Base-by-base conservation (phyloP, 2,329 filamentous ascomycete genomes). In the Colletotrichum sojae region DNA sequence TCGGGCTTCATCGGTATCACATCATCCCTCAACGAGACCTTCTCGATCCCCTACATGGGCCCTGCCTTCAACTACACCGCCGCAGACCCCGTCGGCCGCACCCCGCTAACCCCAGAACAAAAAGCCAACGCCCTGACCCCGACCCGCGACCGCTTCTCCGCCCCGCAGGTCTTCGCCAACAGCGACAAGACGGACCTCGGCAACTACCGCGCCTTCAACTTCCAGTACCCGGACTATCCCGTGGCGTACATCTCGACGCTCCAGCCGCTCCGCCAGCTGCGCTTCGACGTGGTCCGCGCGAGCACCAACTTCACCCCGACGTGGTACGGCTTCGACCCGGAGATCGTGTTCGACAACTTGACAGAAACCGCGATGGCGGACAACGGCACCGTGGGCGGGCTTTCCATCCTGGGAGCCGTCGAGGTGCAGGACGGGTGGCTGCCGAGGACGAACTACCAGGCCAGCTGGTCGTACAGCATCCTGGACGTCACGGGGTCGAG, bases 1-100 rank as follows among this genome's bases (percentile, higher is more conserved):
- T 81, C 79, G 4, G 83, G 83, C 4, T 83, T 78, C 69, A 75
- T 84, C 27, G 78, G 81, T n/a, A 78, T 78, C 5, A 79, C 81
- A 27, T 80, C 79, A 4, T 73, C 75, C 9, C 71, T 75, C 0
- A 73, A 75, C 54, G 67, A 60, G 8, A 74, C 63, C 57, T 75
- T 83, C 6, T 78, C 77, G 1, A 72, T 85, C 3, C 82, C 83
- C 0, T 84, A 84, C 70, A 77, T 81, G 60, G 82, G 82, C 0
- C 71, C 82, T 0, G 77, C 75, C 0, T 80, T 79, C 2, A 80
- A 79, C 6, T 73, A 78, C 6, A 80, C 75, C 18, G 78, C 78
- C 71, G 74, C 77, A 2, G 74, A 65, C 2, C 80, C 83, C 0
- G 73, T 84, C 4, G 64, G 64, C 2, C 9, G 56, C 12, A 43